Conservation (phyloP, 306 rosid genomes). For the Ormosia semicastrata region DNA sequence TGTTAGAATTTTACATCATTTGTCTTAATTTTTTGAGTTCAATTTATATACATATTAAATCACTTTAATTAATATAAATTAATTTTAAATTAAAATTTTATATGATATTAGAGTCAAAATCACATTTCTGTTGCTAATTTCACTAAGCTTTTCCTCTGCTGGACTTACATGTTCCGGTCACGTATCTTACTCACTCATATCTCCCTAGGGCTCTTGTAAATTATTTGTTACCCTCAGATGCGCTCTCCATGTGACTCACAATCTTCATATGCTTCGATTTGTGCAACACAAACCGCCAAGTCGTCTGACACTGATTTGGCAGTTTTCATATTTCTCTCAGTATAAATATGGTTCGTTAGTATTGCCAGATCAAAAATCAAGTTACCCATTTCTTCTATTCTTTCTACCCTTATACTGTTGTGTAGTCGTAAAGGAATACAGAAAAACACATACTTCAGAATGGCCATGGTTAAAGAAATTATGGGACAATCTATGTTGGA, state of each 20-base stretch:
- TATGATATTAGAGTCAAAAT: too few species aligned
- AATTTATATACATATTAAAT: too few species aligned
- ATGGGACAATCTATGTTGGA: constrained; percentile 5
- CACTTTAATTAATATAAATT: too few species aligned
- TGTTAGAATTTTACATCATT: too few species aligned
- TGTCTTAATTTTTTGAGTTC: too few species aligned
- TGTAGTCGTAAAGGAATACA: not conserved
- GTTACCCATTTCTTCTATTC: not conserved
- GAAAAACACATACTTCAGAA: not conserved
- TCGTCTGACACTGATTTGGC: not conserved
- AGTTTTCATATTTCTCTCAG: not conserved
- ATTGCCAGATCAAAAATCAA: not conserved
- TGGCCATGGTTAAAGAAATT: constrained; percentile 20
- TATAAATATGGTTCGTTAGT: not conserved
- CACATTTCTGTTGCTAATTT: too few species aligned
- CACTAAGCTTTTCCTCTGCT: too few species aligned
- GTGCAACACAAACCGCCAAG: not conserved
- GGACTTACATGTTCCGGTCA: too few species aligned
- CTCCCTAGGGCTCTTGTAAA: too few species aligned
- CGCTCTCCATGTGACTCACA: not conserved
- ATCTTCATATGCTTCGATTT: not conserved
- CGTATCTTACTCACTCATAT: too few species aligned
- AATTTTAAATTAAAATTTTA: too few species aligned
- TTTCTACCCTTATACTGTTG: not conserved
- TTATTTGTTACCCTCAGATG: too few species aligned